Percentiles rank a stretch among this genome's conserved stretches.
phyloP scores from a whole-genome alignment of 441 rosid genomes.

The Theobroma grandiflorum region DNA sequence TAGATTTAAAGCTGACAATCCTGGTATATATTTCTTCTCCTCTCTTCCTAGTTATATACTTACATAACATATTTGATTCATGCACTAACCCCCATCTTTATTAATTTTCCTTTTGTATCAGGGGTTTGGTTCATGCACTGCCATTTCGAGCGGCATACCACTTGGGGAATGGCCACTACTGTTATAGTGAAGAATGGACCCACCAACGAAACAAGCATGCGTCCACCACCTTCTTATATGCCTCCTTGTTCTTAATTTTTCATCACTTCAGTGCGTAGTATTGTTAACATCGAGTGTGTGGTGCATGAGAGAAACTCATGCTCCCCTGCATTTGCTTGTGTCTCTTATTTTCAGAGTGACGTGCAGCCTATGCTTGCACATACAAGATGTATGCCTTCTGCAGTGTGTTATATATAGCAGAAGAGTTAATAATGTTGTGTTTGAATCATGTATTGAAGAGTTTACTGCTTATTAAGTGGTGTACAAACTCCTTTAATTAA shows the following conservation, averaged over 20 bases:
- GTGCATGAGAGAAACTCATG: no score
- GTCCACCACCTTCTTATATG: slow-evolving; percentile 57
- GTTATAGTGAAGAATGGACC: slow-evolving; percentile 57
- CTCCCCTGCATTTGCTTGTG: no score
- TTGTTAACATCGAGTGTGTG: neutral
- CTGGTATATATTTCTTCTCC: slow-evolving; percentile 38
- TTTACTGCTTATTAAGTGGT: no score
- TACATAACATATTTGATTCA: neutral
- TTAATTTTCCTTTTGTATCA: neutral
- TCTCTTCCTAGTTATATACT: neutral
- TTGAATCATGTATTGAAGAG: no score
- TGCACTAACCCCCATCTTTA: neutral
- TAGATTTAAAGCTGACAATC: slow-evolving; percentile 52
- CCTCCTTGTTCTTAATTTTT: slow-evolving; percentile 47
- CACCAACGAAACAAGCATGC: slow-evolving; percentile 20
- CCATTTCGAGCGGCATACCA: slow-evolving; percentile 52
- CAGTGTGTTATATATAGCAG: no score
- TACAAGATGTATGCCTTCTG: no score
- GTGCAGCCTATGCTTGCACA: no score
- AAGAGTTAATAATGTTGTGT: no score
- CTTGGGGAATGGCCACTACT: slow-evolving; percentile 65
- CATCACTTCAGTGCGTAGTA: neutral
- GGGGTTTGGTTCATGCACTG: slow-evolving; percentile 73
- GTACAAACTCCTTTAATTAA: no score
- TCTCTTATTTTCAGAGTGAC: no score